Evolutionary conservation across 2,329 filamentous ascomycete genomes (phyloP), one percentile per base, ranked within the genome.

Genomic region (Colletotrichum sp.): DNA sequence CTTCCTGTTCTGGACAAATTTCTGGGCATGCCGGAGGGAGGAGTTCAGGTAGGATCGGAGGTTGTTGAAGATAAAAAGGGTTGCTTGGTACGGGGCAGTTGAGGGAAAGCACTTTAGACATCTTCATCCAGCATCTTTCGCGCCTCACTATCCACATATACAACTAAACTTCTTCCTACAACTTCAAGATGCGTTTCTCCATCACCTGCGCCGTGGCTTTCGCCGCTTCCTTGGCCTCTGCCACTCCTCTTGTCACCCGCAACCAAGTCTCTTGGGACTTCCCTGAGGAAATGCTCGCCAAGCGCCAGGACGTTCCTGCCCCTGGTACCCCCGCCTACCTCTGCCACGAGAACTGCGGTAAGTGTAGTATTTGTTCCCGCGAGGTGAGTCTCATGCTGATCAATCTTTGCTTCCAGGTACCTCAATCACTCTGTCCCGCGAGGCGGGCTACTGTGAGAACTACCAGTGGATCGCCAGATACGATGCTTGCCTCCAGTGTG

Each of bases 291-390:
- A 81, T 84, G 36, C 80, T 88, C n/a, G 73, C 84, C 69, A 85
- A 83, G 78, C 86, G 88, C n/a, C 87, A 88, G 79, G 83, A 39
- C 8, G 66, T 66, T 82, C 26, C 84, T 82, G 24, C 85, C 82
- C 39, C 72, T 1, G 72, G 68, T 13, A 75, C 72, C 1, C 72
- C 72, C 5, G 72, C 82, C 8, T 89, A 87, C 79, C 82, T 89
- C 57, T 90, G 89, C 81, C 88, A 90, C 78, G 84, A 86, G 78
- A 86, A 87, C 80, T 90, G 88, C 82, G 88, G 88, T 89, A 82
- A 75, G 86, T 82, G 28, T 9, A 24, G 12, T 6, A 5, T 10
- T 4, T 49, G 4, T 13, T 32, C 4, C 8, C 28, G 5, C 2
- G 2, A 3, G 0, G 5, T 26, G 6, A n/a, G 12, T 18, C 16